A percentile compares a stretch with the other conserved stretches of the same genome.
phyloP scores from a whole-genome alignment of 2,329 filamentous ascomycete species.

The Phyllosticta citriasiana region DNA sequence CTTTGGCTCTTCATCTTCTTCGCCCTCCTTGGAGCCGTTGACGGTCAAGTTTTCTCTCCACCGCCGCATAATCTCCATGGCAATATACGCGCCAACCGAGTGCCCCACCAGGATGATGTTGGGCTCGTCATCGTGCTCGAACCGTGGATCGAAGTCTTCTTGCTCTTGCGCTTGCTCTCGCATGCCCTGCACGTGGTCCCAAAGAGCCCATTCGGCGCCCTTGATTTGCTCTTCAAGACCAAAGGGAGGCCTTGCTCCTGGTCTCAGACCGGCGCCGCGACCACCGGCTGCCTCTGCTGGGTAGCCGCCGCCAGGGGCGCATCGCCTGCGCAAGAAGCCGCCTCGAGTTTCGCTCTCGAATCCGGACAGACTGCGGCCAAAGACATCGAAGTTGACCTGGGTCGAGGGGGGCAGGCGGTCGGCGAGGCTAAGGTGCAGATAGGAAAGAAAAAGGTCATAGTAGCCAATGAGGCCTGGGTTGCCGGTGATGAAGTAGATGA shows the following conservation, averaged over 20 bases:
- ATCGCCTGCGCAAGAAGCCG: slow-evolving; percentile 2
- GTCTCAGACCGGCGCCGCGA: background rate
- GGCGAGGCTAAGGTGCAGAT: slow-evolving; percentile 46
- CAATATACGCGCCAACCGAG: slow-evolving; percentile 37
- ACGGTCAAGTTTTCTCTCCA: slow-evolving; percentile 18
- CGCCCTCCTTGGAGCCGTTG: slow-evolving; percentile 17
- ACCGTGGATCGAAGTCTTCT: background rate
- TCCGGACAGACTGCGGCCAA: slow-evolving; percentile 32
- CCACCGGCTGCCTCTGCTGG: background rate
- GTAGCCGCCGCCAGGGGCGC: background rate
- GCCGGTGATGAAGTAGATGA: slow-evolving; percentile 65
- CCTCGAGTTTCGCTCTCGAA: slow-evolving; percentile 29
- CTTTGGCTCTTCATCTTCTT: background rate
- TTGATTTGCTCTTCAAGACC: slow-evolving; percentile 42
- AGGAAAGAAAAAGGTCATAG: slow-evolving; percentile 57
- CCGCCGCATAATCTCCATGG: slow-evolving; percentile 31
- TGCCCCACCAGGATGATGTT: slow-evolving; percentile 35
- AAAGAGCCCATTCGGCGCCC: slow-evolving; percentile 35
- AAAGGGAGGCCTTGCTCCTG: slow-evolving; percentile 23
- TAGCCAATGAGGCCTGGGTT: slow-evolving; percentile 69
- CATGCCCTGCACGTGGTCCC: slow-evolving; percentile 25
- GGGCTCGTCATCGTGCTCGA: slow-evolving; percentile 2
- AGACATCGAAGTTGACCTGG: slow-evolving; percentile 24
- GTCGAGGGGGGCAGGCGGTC: slow-evolving; percentile 13
- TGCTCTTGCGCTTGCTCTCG: background rate